Evolutionary conservation across 176 grass and related monocot species (phyloP).

Genomic region (Saccharum officinarum): DNA sequence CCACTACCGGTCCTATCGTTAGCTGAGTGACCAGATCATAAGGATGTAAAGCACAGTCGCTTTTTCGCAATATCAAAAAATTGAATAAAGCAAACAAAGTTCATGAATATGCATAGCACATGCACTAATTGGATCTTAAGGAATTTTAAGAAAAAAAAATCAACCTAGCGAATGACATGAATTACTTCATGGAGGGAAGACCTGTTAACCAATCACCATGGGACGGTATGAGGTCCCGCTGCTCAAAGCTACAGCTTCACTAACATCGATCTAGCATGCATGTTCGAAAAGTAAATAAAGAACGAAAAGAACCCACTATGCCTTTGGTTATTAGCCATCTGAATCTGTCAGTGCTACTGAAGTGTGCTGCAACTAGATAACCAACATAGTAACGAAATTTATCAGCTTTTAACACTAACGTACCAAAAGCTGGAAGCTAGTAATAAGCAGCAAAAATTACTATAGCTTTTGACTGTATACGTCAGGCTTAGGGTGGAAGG

Average conservation of each 20-base stretch:
- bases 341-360: slow-evolving; percentile 1
- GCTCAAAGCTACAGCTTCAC: neutral
- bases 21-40: neutral
- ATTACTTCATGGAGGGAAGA: neutral
- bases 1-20: neutral
- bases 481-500: slow-evolving; percentile 1
- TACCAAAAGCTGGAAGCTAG: slow-evolving; percentile 2
- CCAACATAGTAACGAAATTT: slow-evolving; percentile 9
- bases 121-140: neutral
- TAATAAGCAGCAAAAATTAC: slow-evolving; percentile 17
- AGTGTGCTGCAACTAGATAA: slow-evolving; percentile 34
- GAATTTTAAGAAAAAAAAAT: neutral
- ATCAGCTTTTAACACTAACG: neutral
- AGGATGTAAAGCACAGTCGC: neutral
- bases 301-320: neutral
- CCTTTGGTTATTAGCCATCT: neutral
- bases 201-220: neutral
- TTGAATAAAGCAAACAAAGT: neutral
- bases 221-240: neutral
- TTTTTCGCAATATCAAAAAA: neutral
- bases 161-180: neutral
- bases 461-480: slow-evolving; percentile 18
- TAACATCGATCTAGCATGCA: neutral
- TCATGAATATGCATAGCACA: neutral
- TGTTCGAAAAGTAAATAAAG: neutral